Percentiles rank a stretch among this genome's conserved stretches.
Evolutionary conservation across 345 rosid genomes (phyloP).

Genomic region (Viola odorata): DNA sequence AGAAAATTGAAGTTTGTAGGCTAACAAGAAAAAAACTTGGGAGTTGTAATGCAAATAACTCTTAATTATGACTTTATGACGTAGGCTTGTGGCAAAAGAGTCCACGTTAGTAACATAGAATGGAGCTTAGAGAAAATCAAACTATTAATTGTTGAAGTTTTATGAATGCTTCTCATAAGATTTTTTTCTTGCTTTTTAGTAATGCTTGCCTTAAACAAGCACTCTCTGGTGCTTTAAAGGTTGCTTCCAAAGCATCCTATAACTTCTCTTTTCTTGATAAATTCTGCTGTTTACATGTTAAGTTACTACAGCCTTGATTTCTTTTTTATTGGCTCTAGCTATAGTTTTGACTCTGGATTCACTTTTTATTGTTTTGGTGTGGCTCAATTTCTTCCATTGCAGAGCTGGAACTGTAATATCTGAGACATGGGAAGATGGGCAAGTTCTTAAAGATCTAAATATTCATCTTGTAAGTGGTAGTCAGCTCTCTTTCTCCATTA

Average conservation of each 20-base stretch:
- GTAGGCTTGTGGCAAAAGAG: no score
- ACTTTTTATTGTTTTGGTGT: background rate
- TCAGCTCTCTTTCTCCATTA: slow-evolving; percentile 4
- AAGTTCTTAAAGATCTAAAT: slow-evolving; percentile 87
- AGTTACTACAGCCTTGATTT: no score
- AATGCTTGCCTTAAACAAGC: background rate
- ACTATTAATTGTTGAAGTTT: background rate
- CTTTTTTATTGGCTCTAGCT: no score
- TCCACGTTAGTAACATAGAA: no score
- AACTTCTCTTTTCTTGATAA: no score
- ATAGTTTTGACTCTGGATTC: background rate
- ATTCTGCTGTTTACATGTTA: no score
- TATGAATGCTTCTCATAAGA: background rate
- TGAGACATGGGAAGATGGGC: slow-evolving; percentile 99
- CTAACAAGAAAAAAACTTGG: no score
- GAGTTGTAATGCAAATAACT: no score
- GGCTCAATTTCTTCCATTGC: slow-evolving; percentile 23
- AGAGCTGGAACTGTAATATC: slow-evolving; percentile 97
- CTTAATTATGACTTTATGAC: no score
- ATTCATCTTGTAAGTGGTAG: slow-evolving; percentile 67
- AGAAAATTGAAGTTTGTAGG: background rate
- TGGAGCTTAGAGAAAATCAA: background rate
- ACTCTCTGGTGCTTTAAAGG: no score
- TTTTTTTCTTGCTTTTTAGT: background rate
- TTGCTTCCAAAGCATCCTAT: no score